These are phyloP conservation scores for Pseudonectria buxi DNA, from an alignment of 2,329 filamentous ascomycete genomes.

Conservation along the genomic window DNA sequence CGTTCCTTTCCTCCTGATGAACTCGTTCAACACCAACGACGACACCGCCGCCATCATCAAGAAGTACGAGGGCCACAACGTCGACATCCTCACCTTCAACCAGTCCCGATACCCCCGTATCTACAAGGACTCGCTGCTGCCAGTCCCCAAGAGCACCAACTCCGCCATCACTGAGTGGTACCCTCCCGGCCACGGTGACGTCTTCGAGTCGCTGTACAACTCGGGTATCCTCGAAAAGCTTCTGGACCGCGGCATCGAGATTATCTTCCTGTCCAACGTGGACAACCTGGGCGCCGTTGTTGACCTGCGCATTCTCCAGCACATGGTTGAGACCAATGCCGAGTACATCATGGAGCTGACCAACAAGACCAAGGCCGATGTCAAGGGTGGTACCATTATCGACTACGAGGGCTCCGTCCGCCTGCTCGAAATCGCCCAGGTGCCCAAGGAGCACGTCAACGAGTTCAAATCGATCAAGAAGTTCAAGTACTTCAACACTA, in stretches of 20 bases:
- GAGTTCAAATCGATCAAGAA: constrained; percentile 99
- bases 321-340: constrained; percentile 95
- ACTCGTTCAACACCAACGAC: constrained; percentile 99
- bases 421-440: constrained; percentile 96
- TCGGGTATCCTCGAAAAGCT: constrained; percentile 97
- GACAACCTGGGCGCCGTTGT: constrained; percentile 98
- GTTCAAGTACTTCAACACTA: constrained; percentile 99
- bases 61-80: constrained; percentile 99
- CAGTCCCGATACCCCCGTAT: constrained; percentile 98
- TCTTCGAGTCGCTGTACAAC: constrained; percentile 99
- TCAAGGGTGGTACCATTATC: constrained; percentile 99
- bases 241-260: constrained; percentile 89
- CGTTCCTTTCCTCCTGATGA: constrained; percentile 98
- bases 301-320: constrained; percentile 94
- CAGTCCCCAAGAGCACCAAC: constrained; percentile 82
- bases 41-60: constrained; percentile 99
- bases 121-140: constrained; percentile 95
- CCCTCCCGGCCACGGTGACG: constrained; percentile 96
- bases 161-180: constrained; percentile 96
- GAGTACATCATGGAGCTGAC: constrained; percentile 99
- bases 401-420: constrained; percentile 97
- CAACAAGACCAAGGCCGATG: constrained; percentile 99
- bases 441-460: constrained; percentile 99
- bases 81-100: constrained; percentile 99
- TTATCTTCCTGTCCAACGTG: constrained; percentile 97